Conservation (phyloP, 805 yeast genomes). For the Lachancea sp. region DNA sequence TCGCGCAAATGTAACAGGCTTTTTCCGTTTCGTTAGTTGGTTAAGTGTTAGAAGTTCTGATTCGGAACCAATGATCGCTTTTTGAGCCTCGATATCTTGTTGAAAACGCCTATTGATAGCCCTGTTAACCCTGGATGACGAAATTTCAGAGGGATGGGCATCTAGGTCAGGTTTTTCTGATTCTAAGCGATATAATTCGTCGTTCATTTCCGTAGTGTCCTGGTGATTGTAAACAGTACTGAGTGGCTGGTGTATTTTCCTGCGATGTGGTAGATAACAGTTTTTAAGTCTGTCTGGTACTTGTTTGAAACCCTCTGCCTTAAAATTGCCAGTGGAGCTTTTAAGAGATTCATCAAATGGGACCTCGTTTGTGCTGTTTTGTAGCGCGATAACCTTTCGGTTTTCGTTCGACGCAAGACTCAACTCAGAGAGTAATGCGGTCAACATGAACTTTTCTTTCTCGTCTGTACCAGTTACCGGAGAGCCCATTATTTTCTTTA, state of each 20-base stretch:
- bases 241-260: slow-evolving; percentile 59
- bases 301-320: slow-evolving; percentile 67
- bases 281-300: slow-evolving; percentile 67
- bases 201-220: slow-evolving; percentile 35
- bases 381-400: slow-evolving; percentile 12
- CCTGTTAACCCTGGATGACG: slow-evolving; percentile 78
- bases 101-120: slow-evolving; percentile 83
- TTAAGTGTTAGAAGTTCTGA: slow-evolving; percentile 77
- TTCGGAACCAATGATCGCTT: slow-evolving; percentile 70
- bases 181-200: slow-evolving; percentile 18
- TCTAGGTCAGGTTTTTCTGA: slow-evolving; percentile 17
- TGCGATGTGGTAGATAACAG: slow-evolving; percentile 77
- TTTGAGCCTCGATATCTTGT: slow-evolving; percentile 80
- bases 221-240: slow-evolving; percentile 62
- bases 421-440: not conserved
- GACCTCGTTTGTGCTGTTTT: slow-evolving; percentile 24
- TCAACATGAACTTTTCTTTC: not conserved
- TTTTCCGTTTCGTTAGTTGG: slow-evolving; percentile 81
- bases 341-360: slow-evolving; percentile 29
- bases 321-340: slow-evolving; percentile 53
- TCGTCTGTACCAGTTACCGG: not conserved
- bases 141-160: slow-evolving; percentile 32
- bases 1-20: slow-evolving; percentile 93
- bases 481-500: slow-evolving; percentile 40
- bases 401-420: not conserved